A percentile compares a stretch with the other conserved stretches of the same genome.
Conservation (phyloP, 306 rosid species). For the Gleditsia sinensis region DNA sequence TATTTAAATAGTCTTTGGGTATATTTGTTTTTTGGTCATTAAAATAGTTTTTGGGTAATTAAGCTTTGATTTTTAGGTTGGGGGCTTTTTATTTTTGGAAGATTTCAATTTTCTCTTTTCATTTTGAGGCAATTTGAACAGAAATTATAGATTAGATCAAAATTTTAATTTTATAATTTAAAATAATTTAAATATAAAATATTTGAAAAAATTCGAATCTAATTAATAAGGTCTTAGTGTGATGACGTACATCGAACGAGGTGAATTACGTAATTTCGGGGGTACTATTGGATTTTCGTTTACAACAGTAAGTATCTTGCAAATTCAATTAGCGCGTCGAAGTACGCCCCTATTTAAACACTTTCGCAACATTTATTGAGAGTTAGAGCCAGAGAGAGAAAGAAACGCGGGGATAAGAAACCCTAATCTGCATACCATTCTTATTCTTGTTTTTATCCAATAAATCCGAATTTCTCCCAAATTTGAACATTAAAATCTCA, state of each 20-base stretch:
- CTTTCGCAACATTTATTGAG: not conserved
- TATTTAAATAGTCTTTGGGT: not conserved
- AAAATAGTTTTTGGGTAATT: not conserved
- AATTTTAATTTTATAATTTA: not conserved
- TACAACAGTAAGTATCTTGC: not conserved
- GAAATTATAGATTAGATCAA: not conserved
- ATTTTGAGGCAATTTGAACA: not conserved
- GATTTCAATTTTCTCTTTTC: no score
- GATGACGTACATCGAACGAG: no score
- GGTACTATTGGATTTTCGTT: not conserved
- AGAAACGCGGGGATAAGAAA: not conserved
- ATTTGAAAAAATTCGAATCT: no score
- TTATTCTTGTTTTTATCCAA: not conserved
- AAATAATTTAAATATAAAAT: no score
- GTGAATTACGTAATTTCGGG: not conserved
- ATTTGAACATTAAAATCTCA: constrained; percentile 5
- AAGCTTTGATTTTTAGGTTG: not conserved
- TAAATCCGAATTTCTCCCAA: constrained; percentile 1
- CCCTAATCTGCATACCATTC: constrained; percentile 38
- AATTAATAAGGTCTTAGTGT: no score
- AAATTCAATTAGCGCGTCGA: constrained; percentile 23
- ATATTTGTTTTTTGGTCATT: no score
- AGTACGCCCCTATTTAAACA: constrained; percentile 16
- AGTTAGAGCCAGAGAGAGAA: not conserved
- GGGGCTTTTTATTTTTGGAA: no score